phyloP scores from a whole-genome alignment of 1,284 basidiomycete species.

The Coniferiporia sulphurascens region DNA sequence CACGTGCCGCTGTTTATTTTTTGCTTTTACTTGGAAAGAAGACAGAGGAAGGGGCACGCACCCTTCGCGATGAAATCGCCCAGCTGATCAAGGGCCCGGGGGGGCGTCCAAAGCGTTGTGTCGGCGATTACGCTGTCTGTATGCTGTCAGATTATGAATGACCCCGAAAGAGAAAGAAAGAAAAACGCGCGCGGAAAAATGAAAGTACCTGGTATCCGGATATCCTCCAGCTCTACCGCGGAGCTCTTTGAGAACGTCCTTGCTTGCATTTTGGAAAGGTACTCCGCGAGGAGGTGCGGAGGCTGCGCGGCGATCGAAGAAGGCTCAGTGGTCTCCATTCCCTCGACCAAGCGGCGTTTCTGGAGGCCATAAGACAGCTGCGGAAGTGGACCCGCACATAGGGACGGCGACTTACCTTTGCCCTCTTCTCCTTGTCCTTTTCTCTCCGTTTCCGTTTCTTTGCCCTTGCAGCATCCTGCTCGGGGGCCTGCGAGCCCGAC shows the following conservation, averaged over 20 bases:
- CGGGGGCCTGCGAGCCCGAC: slow-evolving; percentile 16
- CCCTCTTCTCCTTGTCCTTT: slow-evolving; percentile 63
- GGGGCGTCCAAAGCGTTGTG: slow-evolving; percentile 64
- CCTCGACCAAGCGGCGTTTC: slow-evolving; percentile 59
- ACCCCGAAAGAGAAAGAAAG: slow-evolving; percentile 23
- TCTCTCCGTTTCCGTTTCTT: slow-evolving; percentile 70
- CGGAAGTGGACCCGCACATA: slow-evolving; percentile 19
- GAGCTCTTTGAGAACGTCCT: slow-evolving; percentile 63
- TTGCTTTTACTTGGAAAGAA: too few relatives aligned
- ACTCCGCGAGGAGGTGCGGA: slow-evolving; percentile 51
- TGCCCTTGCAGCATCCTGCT: slow-evolving; percentile 27
- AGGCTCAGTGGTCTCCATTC: slow-evolving; percentile 34
- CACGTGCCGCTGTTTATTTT: too few relatives aligned
- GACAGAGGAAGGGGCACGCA: slow-evolving; percentile 28
- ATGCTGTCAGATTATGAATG: slow-evolving; percentile 42
- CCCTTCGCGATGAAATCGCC: slow-evolving; percentile 70
- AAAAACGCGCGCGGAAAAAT: neutral
- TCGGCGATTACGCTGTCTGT: slow-evolving; percentile 68
- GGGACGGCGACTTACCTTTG: slow-evolving; percentile 41
- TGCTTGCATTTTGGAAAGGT: slow-evolving; percentile 56
- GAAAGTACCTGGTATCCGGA: slow-evolving; percentile 62
- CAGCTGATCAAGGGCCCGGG: slow-evolving; percentile 64
- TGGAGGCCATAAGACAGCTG: slow-evolving; percentile 26
- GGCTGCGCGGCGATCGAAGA: slow-evolving; percentile 52
- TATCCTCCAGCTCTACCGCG: slow-evolving; percentile 65